phyloP scores from a whole-genome alignment of 2,329 filamentous ascomycete species.

The Scytalidium lignicola region DNA sequence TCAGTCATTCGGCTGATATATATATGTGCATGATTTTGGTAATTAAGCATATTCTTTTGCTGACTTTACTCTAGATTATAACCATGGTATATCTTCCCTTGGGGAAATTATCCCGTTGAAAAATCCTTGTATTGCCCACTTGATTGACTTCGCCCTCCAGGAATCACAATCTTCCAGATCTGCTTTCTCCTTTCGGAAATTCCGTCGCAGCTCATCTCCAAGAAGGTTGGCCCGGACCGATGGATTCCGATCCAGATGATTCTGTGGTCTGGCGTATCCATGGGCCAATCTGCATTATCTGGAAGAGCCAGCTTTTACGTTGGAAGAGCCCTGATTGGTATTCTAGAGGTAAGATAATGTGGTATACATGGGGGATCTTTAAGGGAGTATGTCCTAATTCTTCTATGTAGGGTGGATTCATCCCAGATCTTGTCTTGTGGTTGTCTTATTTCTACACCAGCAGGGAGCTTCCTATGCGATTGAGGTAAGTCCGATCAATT shows the following conservation, averaged over 20 bases:
- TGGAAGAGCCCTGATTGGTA: constrained; percentile 28
- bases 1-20: too few species aligned
- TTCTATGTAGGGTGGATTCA: constrained; percentile 46
- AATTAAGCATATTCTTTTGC: too few species aligned
- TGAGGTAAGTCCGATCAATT: not conserved
- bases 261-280: constrained; percentile 40
- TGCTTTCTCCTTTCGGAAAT: constrained; percentile 52
- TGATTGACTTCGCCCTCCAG: too few species aligned
- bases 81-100: too few species aligned
- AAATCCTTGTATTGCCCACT: too few species aligned
- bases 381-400: not conserved
- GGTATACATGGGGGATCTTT: too few species aligned
- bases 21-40: too few species aligned
- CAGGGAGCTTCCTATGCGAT: constrained; percentile 58
- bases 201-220: constrained; percentile 54
- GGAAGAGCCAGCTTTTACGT: constrained; percentile 36
- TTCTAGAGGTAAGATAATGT: constrained; percentile 37
- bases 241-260: constrained; percentile 47
- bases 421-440: constrained; percentile 58
- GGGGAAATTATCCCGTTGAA: too few species aligned
- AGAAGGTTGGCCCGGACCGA: constrained; percentile 43
- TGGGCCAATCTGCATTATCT: constrained; percentile 36
- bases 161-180: constrained; percentile 47
- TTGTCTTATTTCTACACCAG: constrained; percentile 70
- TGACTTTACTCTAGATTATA: too few species aligned